Evolutionary conservation across 1,139 yeast species (phyloP).

Genomic region (Yarrowia galli): DNA sequence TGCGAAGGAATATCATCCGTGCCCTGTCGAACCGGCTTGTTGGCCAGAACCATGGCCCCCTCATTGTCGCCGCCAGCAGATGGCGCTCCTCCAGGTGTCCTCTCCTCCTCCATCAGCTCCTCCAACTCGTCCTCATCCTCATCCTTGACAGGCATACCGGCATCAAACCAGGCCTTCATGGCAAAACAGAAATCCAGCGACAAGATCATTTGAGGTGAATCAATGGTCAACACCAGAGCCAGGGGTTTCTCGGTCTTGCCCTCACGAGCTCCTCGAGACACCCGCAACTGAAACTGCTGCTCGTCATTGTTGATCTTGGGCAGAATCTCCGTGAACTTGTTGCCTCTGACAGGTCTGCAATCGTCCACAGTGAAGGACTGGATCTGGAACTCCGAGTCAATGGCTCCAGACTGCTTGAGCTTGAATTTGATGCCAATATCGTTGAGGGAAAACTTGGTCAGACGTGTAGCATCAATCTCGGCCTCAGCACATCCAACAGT

Average conservation of each 20-base stretch:
- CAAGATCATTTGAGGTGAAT: conserved; percentile 78
- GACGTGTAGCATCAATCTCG: conserved; percentile 52
- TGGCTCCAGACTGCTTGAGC: conserved; percentile 63
- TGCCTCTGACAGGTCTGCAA: conserved; percentile 65
- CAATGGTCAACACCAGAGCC: conserved; percentile 69
- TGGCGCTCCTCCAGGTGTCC: not conserved
- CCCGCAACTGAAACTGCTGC: conserved; percentile 67
- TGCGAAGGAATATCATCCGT: conserved; percentile 14
- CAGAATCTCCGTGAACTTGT: conserved; percentile 78
- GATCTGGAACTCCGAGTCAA: conserved; percentile 67
- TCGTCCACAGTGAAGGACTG: conserved; percentile 82
- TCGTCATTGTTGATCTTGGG: conserved; percentile 71
- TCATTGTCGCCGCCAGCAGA: not conserved
- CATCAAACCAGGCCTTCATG: conserved; percentile 64
- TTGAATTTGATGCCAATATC: conserved; percentile 61
- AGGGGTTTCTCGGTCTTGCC: conserved; percentile 54
- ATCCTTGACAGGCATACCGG: conserved; percentile 49
- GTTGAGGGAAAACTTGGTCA: conserved; percentile 72
- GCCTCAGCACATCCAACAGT: conserved; percentile 55
- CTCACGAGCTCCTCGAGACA: conserved; percentile 30
- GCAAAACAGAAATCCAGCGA: conserved; percentile 89
- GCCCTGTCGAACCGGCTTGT: not conserved
- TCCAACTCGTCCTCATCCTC: conserved; percentile 42
- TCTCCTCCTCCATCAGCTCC: conserved; percentile 34
- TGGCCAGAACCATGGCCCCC: conserved; percentile 22